Conservation (phyloP, 345 rosid genomes). For the Aegle marmelos region DNA sequence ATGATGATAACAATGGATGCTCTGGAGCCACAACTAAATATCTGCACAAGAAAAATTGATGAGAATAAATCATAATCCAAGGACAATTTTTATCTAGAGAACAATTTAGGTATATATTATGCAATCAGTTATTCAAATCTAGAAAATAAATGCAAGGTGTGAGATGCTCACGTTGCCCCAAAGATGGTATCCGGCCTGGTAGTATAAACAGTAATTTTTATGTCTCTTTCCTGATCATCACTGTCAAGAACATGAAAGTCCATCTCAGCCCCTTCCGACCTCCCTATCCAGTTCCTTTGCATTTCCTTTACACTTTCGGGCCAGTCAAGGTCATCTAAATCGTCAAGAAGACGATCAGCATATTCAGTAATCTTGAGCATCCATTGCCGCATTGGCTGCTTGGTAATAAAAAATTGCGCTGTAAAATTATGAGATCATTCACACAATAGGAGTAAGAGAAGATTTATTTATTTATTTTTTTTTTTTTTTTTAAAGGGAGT, state of each 20-base stretch:
- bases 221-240: conserved; percentile 50
- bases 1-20: conserved; percentile 55
- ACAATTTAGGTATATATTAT: neutral
- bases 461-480: no score
- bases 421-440: conserved; percentile 75
- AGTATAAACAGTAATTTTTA: conserved; percentile 66
- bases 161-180: conserved; percentile 78
- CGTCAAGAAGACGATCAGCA: conserved; percentile 90
- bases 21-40: conserved; percentile 96
- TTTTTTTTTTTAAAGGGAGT: no score
- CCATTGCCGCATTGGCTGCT: conserved; percentile 99
- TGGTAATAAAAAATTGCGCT: conserved; percentile 93
- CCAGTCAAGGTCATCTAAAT: conserved; percentile 91
- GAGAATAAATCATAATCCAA: conserved; percentile 18
- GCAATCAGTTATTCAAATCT: neutral
- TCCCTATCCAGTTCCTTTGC: conserved; percentile 97
- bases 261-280: conserved; percentile 87
- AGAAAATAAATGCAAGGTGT: conserved; percentile 3
- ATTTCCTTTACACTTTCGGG: conserved; percentile 90
- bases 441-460: conserved; percentile 37
- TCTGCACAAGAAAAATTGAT: conserved; percentile 37
- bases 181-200: conserved; percentile 90
- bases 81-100: conserved; percentile 1
- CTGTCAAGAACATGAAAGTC: conserved; percentile 55
- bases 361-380: conserved; percentile 94